These are phyloP conservation scores for Arthromyces matolae DNA, from an alignment of 768 basidiomycete species.

Conservation along the genomic window DNA sequence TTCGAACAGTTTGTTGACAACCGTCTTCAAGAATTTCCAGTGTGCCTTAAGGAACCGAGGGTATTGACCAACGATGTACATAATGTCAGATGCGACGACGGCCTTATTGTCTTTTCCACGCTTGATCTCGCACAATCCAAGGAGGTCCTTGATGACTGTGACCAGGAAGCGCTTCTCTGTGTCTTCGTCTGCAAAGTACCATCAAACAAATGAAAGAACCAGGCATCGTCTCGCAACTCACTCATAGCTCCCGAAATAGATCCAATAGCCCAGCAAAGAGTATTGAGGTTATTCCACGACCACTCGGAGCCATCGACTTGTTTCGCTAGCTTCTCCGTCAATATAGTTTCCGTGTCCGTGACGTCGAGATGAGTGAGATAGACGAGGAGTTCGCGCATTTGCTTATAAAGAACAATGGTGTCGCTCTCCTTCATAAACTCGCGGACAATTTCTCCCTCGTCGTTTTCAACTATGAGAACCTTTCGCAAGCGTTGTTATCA, in stretches of 20 bases:
- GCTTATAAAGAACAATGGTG: slow-evolving; percentile 98
- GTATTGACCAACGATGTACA: slow-evolving; percentile 99
- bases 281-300: slow-evolving; percentile 99
- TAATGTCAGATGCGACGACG: slow-evolving; percentile 92
- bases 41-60: slow-evolving; percentile 99
- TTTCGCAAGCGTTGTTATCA: too few species aligned
- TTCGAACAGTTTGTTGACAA: slow-evolving; percentile 98
- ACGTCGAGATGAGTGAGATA: slow-evolving; percentile 98
- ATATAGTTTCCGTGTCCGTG: slow-evolving; percentile 90
- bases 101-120: slow-evolving; percentile 99
- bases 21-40: slow-evolving; percentile 99
- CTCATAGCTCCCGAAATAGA: slow-evolving; percentile 99
- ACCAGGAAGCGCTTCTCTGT: slow-evolving; percentile 99
- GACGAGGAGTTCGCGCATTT: slow-evolving; percentile 95
- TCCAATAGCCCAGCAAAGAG: slow-evolving; percentile 99
- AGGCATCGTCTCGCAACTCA: slow-evolving; percentile 40
- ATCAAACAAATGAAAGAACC: neutral
- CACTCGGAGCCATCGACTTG: slow-evolving; percentile 98
- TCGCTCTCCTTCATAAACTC: slow-evolving; percentile 99
- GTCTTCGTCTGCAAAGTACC: slow-evolving; percentile 73
- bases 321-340: slow-evolving; percentile 95
- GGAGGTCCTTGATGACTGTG: slow-evolving; percentile 96
- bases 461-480: slow-evolving; percentile 98
- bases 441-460: slow-evolving; percentile 98
- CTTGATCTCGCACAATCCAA: slow-evolving; percentile 98